Evolutionary conservation across 2,329 filamentous ascomycete species (phyloP), one percentile per base, ranked within the genome.

Genomic region (Ustilaginoidea virens): DNA sequence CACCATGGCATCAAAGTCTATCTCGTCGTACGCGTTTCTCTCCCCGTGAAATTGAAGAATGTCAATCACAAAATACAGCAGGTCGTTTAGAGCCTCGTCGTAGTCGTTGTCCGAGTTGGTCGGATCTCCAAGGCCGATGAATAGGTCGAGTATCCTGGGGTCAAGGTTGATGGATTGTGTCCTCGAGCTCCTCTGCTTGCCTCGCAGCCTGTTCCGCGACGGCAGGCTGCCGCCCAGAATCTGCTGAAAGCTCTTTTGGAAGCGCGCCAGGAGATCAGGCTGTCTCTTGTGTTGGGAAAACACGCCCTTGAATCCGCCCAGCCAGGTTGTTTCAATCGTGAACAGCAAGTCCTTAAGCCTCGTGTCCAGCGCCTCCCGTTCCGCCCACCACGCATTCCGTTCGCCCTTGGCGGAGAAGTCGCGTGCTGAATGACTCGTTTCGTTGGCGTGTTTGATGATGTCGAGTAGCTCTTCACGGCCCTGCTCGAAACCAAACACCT

Each of bases 41-140:
- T 98, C 92, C 11, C 90, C 90, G 41, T 93, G 82, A 52, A 98
- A 96, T 48, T 96, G 90, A 3, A 98, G 63, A 29, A 96, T 86
- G 44, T 98, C 90, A 5, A 98, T 77, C 1, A 96, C 80, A 47
- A 96, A 96, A 55, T 94, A 96, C 4, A 98, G 67, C 17, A 98
- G 60, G 48, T 98, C 90, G 40, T 78, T 83, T n/a, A 98, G 58
- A 1, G 78, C 73, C 44, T 96, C 87, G 37, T 96, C 87, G 14
- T 92, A 66, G 36, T 93, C 83, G 33, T 60, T 56, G 6, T 74
- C 70, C 2, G 74, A 68, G 6, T 68, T 65, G 0, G 69, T 69
- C 3, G 81, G 69, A 42, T 82, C 73, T 4, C 83, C 83, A 1
- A 98, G 66, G 0, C 82, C 82, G 34, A 93, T 68, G 42, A 98